Conservation (phyloP, 345 rosid species). For the Adansonia digitata region DNA sequence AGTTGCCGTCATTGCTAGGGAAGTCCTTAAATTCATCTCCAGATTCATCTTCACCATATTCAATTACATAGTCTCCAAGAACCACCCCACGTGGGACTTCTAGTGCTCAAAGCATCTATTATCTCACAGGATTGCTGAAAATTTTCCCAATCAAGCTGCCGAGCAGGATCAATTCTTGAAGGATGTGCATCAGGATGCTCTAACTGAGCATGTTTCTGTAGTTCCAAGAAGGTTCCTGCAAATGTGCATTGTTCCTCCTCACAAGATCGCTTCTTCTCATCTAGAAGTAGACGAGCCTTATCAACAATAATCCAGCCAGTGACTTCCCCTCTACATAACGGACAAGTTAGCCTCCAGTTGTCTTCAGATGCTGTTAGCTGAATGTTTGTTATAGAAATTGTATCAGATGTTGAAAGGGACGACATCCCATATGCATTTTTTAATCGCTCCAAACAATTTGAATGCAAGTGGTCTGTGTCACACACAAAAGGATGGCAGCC, state of each 20-base stretch:
- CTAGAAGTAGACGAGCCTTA: slow-evolving; percentile 64
- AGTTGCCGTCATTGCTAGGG: slow-evolving; percentile 62
- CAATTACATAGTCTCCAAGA: slow-evolving; percentile 96
- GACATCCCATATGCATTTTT: slow-evolving; percentile 65
- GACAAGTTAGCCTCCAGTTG: slow-evolving; percentile 59
- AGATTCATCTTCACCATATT: slow-evolving; percentile 88
- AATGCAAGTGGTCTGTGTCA: slow-evolving; percentile 80
- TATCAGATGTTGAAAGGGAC: slow-evolving; percentile 43
- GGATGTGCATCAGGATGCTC: slow-evolving; percentile 93
- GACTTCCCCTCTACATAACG: slow-evolving; percentile 93
- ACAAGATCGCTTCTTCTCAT: slow-evolving; percentile 50
- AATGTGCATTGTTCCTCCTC: slow-evolving; percentile 66
- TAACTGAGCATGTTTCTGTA: slow-evolving; percentile 59
- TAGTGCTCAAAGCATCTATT: slow-evolving; percentile 81
- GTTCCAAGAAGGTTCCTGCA: slow-evolving; percentile 60
- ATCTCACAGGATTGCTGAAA: slow-evolving; percentile 97
- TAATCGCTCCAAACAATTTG: slow-evolving; percentile 88
- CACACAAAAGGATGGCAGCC: slow-evolving; percentile 91
- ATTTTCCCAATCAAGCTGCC: slow-evolving; percentile 94
- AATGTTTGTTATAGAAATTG: slow-evolving; percentile 21
- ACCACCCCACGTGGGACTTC: slow-evolving; percentile 95
- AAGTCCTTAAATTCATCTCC: slow-evolving; percentile 90
- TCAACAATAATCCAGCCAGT: slow-evolving; percentile 77
- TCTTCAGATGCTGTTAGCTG: slow-evolving; percentile 37
- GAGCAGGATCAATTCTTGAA: slow-evolving; percentile 80